Evolutionary conservation across 2,329 filamentous ascomycete species (phyloP), one percentile per base, ranked within the genome.

Genomic region (Aspergillus sergii): DNA sequence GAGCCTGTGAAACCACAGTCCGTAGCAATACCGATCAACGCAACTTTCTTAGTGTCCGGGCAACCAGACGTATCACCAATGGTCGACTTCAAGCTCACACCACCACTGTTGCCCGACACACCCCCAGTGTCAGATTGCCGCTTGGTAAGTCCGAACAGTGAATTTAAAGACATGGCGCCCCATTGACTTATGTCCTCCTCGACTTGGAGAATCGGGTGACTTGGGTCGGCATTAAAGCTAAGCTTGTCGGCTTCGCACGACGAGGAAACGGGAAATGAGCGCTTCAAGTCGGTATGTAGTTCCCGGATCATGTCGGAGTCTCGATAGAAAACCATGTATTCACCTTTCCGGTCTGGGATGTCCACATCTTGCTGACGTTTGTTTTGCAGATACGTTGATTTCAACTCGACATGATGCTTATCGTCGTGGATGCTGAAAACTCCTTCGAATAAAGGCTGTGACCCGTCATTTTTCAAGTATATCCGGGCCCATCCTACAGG

Each of bases 261-360:
- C 8, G 82, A 78, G 19, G 77, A 77, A 34, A 77, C 73, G 46
- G 74, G 71, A 10, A 80, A 63, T 59, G 82, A 83, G 65, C 91
- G 86, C 79, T 88, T 91, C 69, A 95, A 78, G 66, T 94, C 90
- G 26, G 82, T 79, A 60, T 86, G 85, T 43, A 64, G 57, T 45
- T 69, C 64, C 73, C 73, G 65, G 71, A 81, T 76, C 72, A 97
- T 88, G 76, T 99, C 95, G 32, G 93, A 96, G 74, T 98, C 94
- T 68, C 94, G 88, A 85, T 92, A 98, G 1, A 97, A 85, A 41
- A 97, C 84, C 94, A 99, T 95, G 73, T 87, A 90, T 65, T 96
- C 91, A 36, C 89, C 85, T 5, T 81, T 83, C 53, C 81, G 78
- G 34, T 83, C 74, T 36, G 80, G 76, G 16, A 92, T 76, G 30